Evolutionary conservation across 192 early-diverging fungal genomes (phyloP).

Genomic region (Coemansia sp.): DNA sequence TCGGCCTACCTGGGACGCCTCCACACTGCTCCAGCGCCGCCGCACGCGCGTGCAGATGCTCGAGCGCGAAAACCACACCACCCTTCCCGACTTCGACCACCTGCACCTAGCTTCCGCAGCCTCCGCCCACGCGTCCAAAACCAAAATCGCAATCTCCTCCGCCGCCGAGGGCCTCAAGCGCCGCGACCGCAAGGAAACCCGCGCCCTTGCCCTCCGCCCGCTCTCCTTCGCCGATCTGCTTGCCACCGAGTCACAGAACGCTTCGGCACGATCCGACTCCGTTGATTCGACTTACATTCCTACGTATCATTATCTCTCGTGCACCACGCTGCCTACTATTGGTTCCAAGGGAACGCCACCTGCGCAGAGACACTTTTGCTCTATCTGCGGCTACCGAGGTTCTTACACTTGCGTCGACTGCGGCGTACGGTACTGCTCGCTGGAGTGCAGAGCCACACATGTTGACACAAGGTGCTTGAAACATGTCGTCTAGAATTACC

Average conservation of each 20-base stretch:
- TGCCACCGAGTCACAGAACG: slow-evolving; percentile 4
- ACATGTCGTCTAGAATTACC: slow-evolving; percentile 21
- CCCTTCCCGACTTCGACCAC: slow-evolving; percentile 38
- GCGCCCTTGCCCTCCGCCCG: no score
- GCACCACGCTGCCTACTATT: slow-evolving; percentile 32
- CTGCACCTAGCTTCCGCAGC: slow-evolving; percentile 5
- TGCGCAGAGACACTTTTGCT: slow-evolving; percentile 60
- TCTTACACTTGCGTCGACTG: slow-evolving; percentile 61
- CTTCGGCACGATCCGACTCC: background rate
- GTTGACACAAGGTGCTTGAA: slow-evolving; percentile 60
- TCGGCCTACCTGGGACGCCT: slow-evolving; percentile 30
- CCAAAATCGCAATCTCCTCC: slow-evolving; percentile 7
- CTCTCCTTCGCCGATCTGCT: no score
- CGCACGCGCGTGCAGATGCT: slow-evolving; percentile 35
- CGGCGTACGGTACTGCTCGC: slow-evolving; percentile 65
- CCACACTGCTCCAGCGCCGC: slow-evolving; percentile 36
- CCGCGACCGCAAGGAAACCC: no score
- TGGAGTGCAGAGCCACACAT: slow-evolving; percentile 58
- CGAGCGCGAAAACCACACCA: slow-evolving; percentile 41
- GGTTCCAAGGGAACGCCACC: slow-evolving; percentile 34
- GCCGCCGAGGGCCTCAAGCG: slow-evolving; percentile 1
- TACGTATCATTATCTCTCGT: slow-evolving; percentile 19
- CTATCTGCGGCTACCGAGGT: slow-evolving; percentile 63
- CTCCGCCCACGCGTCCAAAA: background rate
- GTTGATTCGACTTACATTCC: background rate